phyloP scores from a whole-genome alignment of 768 basidiomycete genomes.

The Hysterangium stoloniferum region DNA sequence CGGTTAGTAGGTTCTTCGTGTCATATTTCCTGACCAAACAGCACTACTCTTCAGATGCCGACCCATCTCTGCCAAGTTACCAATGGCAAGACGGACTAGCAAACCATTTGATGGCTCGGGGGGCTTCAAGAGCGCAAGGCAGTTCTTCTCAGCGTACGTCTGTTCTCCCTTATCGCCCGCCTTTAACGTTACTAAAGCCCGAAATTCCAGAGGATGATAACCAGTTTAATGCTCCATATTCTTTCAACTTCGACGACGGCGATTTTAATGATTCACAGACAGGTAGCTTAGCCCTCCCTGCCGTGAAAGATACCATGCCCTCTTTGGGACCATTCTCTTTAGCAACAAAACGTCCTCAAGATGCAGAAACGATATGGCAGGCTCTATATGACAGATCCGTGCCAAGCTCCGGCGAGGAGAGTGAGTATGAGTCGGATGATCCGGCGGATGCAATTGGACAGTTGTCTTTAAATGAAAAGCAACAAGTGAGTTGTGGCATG shows the following conservation, averaged over 20 bases:
- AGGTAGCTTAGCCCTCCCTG: not conserved
- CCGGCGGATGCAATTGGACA: conserved; percentile 74
- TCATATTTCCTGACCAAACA: not conserved
- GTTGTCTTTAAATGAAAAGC: conserved; percentile 79
- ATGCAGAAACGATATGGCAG: conserved; percentile 1
- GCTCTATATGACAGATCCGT: conserved; percentile 1
- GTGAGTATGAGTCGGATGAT: conserved; percentile 22
- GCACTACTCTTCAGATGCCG: not conserved
- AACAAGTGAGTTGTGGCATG: conserved; percentile 41
- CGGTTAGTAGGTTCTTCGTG: not conserved
- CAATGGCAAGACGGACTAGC: conserved; percentile 13
- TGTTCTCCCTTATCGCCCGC: not conserved
- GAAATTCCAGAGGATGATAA: not conserved
- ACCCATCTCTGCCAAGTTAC: conserved; percentile 10
- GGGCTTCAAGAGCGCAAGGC: not conserved
- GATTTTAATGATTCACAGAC: no score
- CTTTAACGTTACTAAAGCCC: not conserved
- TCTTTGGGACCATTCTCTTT: not conserved
- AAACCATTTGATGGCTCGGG: not conserved
- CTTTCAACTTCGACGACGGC: not conserved
- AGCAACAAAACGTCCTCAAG: conserved; percentile 1
- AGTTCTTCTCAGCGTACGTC: not conserved
- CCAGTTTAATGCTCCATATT: not conserved
- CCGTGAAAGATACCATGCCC: conserved; percentile 1
- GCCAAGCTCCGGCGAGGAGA: conserved; percentile 20